Percentiles rank a stretch among this genome's conserved stretches.
These are phyloP conservation scores for Chlorella vulgaris DNA, from an alignment of 139 green algal species.

Conservation along the genomic window DNA sequence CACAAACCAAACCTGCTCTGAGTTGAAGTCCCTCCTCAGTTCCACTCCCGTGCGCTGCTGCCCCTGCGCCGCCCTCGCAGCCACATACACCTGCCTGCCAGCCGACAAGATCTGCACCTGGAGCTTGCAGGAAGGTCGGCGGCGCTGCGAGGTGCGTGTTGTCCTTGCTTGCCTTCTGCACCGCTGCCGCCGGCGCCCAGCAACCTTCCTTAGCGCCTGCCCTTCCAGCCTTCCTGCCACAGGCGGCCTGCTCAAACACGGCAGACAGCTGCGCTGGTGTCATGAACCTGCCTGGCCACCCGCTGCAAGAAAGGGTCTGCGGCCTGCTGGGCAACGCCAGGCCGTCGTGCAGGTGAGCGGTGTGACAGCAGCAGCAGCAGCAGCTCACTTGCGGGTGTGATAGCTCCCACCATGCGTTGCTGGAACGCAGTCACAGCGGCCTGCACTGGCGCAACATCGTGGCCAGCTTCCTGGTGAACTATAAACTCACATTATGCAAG, in stretches of 20 bases:
- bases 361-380: not conserved
- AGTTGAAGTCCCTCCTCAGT: no score
- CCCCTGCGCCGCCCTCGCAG: not conserved
- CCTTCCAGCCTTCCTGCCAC: not conserved
- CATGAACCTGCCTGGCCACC: not conserved
- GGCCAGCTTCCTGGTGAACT: no score
- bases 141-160: not conserved
- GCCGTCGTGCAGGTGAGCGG: conserved; percentile 3
- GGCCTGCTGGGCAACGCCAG: not conserved
- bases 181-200: not conserved
- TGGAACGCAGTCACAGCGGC: no score
- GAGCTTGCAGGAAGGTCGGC: not conserved
- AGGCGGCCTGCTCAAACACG: not conserved
- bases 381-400: no score
- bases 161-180: not conserved
- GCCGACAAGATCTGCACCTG: conserved; percentile 9
- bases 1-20: no score
- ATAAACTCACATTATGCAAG: no score
- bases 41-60: no score
- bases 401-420: no score
- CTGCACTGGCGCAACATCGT: no score
- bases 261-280: not conserved
- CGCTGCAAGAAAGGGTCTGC: not conserved
- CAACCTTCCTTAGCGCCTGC: not conserved
- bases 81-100: not conserved